Conservation (phyloP, 2,329 filamentous ascomycete genomes). For the Knoxdaviesia capensis region DNA sequence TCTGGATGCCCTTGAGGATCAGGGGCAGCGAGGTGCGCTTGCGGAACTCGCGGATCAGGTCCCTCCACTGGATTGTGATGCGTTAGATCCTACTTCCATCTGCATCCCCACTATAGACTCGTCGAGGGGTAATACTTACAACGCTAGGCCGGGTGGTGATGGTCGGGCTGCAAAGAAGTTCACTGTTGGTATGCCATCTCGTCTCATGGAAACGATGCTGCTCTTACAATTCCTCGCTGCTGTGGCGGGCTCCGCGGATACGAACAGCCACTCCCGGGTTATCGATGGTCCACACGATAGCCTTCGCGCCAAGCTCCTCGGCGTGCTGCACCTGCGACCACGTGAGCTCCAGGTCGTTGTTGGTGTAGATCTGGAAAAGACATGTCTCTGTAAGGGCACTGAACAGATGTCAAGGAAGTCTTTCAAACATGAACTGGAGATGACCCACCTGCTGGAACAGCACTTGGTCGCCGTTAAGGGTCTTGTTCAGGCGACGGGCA, state of each 20-base stretch:
- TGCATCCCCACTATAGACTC: too few relatives aligned
- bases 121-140: too few relatives aligned
- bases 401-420: neutral
- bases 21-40: conserved; percentile 11
- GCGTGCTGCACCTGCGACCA: conserved; percentile 14
- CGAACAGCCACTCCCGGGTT: conserved; percentile 1
- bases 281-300: conserved; percentile 18
- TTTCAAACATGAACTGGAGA: neutral
- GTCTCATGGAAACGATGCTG: too few relatives aligned
- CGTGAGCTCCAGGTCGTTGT: conserved; percentile 13
- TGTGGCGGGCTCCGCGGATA: neutral
- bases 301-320: conserved; percentile 14
- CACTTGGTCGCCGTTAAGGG: conserved; percentile 10
- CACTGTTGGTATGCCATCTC: too few relatives aligned
- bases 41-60: conserved; percentile 1
- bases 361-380: conserved; percentile 12
- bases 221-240: neutral
- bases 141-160: too few relatives aligned
- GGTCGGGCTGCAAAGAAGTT: too few relatives aligned
- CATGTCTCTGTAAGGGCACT: neutral
- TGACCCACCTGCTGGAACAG: conserved; percentile 13
- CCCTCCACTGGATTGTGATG: too few relatives aligned
- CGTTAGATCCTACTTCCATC: too few relatives aligned
- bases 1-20: conserved; percentile 20
- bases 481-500: conserved; percentile 8